Evolutionary conservation across 179 eudicot species (phyloP), one percentile per base, ranked within the genome.

Genomic region (Spinacia oleracea): DNA sequence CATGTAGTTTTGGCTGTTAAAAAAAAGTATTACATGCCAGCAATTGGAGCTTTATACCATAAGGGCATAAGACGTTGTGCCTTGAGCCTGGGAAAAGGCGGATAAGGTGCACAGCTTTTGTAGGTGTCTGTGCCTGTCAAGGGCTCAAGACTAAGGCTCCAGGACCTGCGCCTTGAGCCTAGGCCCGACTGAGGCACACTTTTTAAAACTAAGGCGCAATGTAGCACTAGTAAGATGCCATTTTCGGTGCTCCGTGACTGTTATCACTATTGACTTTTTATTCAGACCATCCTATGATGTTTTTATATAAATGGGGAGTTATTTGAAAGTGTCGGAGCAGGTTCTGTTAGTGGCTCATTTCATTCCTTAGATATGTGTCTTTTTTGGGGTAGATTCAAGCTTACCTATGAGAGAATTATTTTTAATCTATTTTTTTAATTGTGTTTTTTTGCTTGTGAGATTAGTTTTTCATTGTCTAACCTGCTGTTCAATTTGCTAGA

Each of bases 401-500:
- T 66, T 56, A 14, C 25, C 7, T 53, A 3, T 31, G 9, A 27
- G 40, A 35, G 78, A 79, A 34, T 29, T 6, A 43, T 29, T 29
- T n/a, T 32, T 0, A 60, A 56, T 20, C 48, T 40, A 35, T 42
- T 9, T 18, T 18, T 60, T 27, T 34, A 18, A 6, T 32, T 15
- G n/a, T 32, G 25, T 59, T 59, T 5, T 5, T 68, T 74, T 75
- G 58, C 53, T 21, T 2, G 7, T 77, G 78, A 7, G 50, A 76
- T 60, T 46, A 35, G 51, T 62, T 63, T 70, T 29, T 62, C 21
- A 25, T 35, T 56, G 55, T 84, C 77, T 84, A 38, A 87, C 74
- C 68, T 71, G 45, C 35, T 75, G 59, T 77, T 78, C 11, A 21
- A 58, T 80, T 86, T 81, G 29, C 70, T 83, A 96, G 99, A 81